Evolutionary conservation across 139 green algal genomes (phyloP).

Genomic region (Desmodesmus armatus): DNA sequence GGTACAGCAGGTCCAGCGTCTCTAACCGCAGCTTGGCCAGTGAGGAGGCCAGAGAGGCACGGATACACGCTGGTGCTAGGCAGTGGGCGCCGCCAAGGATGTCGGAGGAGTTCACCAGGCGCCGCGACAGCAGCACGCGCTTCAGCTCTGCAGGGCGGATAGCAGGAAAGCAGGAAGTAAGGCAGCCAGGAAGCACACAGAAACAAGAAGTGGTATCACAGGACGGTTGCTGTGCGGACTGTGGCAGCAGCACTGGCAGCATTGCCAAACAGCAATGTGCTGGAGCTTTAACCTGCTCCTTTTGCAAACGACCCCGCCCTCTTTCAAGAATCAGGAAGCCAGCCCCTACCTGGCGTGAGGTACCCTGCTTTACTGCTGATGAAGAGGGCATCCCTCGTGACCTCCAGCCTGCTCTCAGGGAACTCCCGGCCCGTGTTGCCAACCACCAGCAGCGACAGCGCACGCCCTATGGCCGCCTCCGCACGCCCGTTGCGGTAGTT

Average conservation of each 20-base stretch:
- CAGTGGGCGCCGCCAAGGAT: slow-evolving; percentile 59
- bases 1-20: slow-evolving; percentile 79
- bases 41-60: slow-evolving; percentile 58
- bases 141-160: background rate
- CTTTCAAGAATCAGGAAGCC: no score
- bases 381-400: slow-evolving; percentile 73
- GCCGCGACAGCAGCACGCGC: slow-evolving; percentile 24
- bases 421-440: slow-evolving; percentile 1
- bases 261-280: no score
- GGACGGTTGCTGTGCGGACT: no score
- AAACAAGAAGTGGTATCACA: no score
- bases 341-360: slow-evolving; percentile 44
- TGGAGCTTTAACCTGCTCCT: no score
- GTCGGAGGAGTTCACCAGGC: slow-evolving; percentile 25
- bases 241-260: background rate
- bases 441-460: slow-evolving; percentile 60
- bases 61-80: slow-evolving; percentile 67
- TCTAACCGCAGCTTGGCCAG: slow-evolving; percentile 63
- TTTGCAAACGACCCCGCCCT: no score
- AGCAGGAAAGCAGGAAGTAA: background rate
- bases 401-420: slow-evolving; percentile 7
- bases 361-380: slow-evolving; percentile 81
- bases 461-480: slow-evolving; percentile 63
- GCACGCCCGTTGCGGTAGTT: slow-evolving; percentile 74
- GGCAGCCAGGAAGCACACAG: background rate